These are phyloP conservation scores for Myxozyma vanderwaltii DNA, from an alignment of 805 yeast genomes.

Conservation along the genomic window DNA sequence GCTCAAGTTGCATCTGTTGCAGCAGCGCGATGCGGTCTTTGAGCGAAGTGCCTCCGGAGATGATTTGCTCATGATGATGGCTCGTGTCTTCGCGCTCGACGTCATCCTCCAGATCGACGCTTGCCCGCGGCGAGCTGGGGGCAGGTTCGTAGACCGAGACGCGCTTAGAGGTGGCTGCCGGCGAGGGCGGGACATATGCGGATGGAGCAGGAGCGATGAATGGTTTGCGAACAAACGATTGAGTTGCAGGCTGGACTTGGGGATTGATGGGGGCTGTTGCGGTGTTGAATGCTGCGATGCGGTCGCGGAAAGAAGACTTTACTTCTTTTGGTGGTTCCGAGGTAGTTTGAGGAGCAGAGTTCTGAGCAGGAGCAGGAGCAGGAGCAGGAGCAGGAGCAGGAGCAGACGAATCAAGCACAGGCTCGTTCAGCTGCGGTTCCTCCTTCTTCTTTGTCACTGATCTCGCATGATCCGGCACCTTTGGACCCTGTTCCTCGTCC, in stretches of 20 bases:
- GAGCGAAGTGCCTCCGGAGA: conserved; percentile 55
- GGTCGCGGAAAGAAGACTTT: conserved; percentile 47
- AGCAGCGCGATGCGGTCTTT: conserved; percentile 84
- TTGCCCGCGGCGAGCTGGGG: conserved; percentile 6
- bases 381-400: not conserved
- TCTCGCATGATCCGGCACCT: conserved; percentile 28
- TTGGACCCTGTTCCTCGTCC: conserved; percentile 28
- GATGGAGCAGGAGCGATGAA: conserved; percentile 61
- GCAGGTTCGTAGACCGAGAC: not conserved
- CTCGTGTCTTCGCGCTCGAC: conserved; percentile 14
- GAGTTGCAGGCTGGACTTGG: conserved; percentile 43
- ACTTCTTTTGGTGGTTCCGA: too few species aligned
- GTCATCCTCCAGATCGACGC: conserved; percentile 8
- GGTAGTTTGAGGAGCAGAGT: too few species aligned
- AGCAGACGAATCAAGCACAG: too few species aligned
- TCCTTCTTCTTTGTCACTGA: not conserved
- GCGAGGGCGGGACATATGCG: conserved; percentile 27
- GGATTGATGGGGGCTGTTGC: conserved; percentile 49
- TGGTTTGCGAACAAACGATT: conserved; percentile 57
- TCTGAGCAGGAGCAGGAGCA: not conserved
- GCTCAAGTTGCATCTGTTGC: conserved; percentile 79
- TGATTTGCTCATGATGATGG: conserved; percentile 31
- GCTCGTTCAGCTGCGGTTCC: not conserved
- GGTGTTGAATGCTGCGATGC: conserved; percentile 55
- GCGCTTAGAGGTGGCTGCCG: conserved; percentile 3